Base-by-base conservation (phyloP, 352 stramenopile species). In the Pythium phragmitis region DNA sequence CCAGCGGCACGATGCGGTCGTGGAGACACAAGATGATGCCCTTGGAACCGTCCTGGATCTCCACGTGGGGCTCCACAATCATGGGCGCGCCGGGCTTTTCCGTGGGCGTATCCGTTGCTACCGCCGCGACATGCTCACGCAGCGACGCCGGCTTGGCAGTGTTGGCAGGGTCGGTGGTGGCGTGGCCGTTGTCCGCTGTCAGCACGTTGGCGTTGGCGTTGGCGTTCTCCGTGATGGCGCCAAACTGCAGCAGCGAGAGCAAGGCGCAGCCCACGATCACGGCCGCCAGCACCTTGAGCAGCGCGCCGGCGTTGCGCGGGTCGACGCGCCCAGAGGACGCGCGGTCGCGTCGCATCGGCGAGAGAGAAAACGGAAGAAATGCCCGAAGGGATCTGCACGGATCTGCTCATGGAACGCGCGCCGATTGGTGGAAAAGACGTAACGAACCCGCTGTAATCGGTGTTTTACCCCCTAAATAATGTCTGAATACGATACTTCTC, bases 21-120 rank as follows among this genome's bases (percentile, higher is more conserved):
- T 76, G 65, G 23, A 79, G 54, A 45, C 61, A 74, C 43, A 79
- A 56, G 52, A 79, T 43, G 57, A 79, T 74, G 57, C 72, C 72
- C 16, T 63, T 60, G 37, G 66, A 66, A 21, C 55, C 66, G 11
- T 16, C 7, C 49, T 66, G 26, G 16, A 73, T 30, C 3, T 53
- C 46, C 16, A 66, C 60, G 13, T n/a, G 13, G 7, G 56, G 55
- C 55, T 65, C 63, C 5, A 28, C 13, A 14, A 69, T 45, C 9
- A 12, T 49, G 1, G 63, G 48, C 7, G 49, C 56, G 48, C 47
- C 28, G 13, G 53, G 53, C 37, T 60, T 60, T 7, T 48, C 48
- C 16, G 58, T 61, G 3, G 62, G 53, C 23, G 45, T 59, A 16
- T 57, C 16, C 3, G 49, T 11, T 30, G 26, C 26, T 30, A 30